Conservation (phyloP, 2,329 filamentous ascomycete species). For the Clarireedia monteithiana region DNA sequence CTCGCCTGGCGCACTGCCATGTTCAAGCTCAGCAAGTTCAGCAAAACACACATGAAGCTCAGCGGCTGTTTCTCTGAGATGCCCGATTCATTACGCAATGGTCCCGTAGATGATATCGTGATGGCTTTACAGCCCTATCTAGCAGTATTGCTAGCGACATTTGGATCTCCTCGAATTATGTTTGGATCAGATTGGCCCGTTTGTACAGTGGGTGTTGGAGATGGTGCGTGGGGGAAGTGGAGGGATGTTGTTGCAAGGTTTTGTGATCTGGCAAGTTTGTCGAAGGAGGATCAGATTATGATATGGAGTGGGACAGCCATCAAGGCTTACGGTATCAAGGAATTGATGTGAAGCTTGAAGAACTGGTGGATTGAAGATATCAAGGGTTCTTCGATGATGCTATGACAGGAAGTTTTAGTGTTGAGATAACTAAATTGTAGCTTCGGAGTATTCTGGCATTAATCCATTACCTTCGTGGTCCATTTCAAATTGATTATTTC, state of each 20-base stretch:
- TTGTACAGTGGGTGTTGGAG: conserved; percentile 56
- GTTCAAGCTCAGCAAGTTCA: conserved; percentile 55
- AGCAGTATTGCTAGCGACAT: conserved; percentile 61
- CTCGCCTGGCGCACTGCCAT: conserved; percentile 63
- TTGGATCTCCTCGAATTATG: conserved; percentile 68
- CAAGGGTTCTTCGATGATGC: too few relatives aligned
- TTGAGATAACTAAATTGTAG: background rate
- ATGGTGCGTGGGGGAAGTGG: conserved; percentile 67
- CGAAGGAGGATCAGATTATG: conserved; percentile 51
- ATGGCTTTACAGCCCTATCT: conserved; percentile 62
- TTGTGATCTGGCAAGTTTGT: conserved; percentile 54
- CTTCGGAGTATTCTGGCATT: background rate
- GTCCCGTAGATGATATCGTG: conserved; percentile 50
- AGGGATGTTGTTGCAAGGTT: conserved; percentile 59
- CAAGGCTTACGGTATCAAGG: conserved; percentile 55
- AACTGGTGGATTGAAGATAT: background rate
- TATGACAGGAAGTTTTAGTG: too few relatives aligned
- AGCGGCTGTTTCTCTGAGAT: conserved; percentile 81
- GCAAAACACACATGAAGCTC: conserved; percentile 80
- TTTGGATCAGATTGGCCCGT: conserved; percentile 94
- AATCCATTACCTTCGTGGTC: background rate
- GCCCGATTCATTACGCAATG: conserved; percentile 41
- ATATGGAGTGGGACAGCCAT: conserved; percentile 69
- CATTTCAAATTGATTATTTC: background rate
- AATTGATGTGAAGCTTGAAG: conserved; percentile 16